Base-by-base conservation (phyloP, 129 eudicot genomes). In the Tagetes patula region DNA sequence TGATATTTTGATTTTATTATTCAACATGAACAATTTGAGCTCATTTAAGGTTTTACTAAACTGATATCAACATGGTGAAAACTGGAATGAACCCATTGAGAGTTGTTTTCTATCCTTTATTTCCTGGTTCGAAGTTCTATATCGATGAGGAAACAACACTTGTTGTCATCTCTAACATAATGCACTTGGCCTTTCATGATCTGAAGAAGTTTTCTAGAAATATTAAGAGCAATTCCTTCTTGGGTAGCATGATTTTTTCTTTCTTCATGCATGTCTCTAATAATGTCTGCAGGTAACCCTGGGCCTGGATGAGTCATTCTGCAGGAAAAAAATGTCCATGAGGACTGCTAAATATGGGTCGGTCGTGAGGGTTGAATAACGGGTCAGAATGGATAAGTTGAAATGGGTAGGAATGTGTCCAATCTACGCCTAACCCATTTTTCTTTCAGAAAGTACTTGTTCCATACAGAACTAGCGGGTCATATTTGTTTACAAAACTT, bases 261-360 rank as follows among this genome's bases (percentile, higher is more conserved):
- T 20, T 60, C 83, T 49, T 78, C 87, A 60, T 68, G 79, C 87
- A 88, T 88, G 38, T 85, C 90, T 59, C 73, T 52, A 5, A 85
- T 74, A 1, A 85, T 77, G 47, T 67, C 80, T 2, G 72, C 67
- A 66, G 95, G 95, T 37, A 88, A 70, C 45, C 90, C 95, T 30
- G 72, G 67, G 8, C 95, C 87, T 0, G 86, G 91, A 48, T 86
- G 91, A 74, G 75, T 69, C 88, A 88, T 81, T 74, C 95, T 83
- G 67, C 75, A 83, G 9, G 9, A 37, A 60, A 1, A 65, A 46
- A 2, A 40, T 45, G 40, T 55, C 46, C 8, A 41, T 76, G 3
- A 32, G 33, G 49, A 67, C 8, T 56, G 6, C 74, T 20, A 64
- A 40, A 39, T 20, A 20, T 14, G 48, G 69, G 34, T n/a, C 10